These are phyloP conservation scores for Alliaria petiolata DNA, from an alignment of 345 rosid genomes.

Conservation along the genomic window DNA sequence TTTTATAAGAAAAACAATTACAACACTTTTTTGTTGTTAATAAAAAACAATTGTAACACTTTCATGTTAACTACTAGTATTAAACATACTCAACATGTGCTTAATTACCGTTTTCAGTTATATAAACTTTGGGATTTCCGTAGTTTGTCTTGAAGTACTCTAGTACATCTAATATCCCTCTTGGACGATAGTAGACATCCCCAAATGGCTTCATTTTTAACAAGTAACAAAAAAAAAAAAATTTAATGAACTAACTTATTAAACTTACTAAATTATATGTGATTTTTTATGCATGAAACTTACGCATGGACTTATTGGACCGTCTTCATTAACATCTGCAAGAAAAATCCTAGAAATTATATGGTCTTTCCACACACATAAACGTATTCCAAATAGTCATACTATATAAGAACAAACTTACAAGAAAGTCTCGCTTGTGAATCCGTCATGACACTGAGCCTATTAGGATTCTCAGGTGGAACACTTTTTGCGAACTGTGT, in stretches of 20 bases:
- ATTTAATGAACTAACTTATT: not conserved
- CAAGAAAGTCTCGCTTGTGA: not conserved
- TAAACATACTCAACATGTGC: not conserved
- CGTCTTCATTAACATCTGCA: constrained; percentile 9
- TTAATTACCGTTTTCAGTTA: constrained; percentile 22
- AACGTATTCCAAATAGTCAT: not conserved
- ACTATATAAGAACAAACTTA: not conserved
- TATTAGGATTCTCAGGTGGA: not conserved
- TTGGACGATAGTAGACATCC: constrained; percentile 9
- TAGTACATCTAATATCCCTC: constrained; percentile 15
- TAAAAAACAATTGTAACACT: too few species aligned
- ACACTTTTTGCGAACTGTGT: constrained; percentile 11
- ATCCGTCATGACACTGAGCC: constrained; percentile 2
- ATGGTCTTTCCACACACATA: not conserved
- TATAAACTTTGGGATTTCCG: constrained; percentile 3
- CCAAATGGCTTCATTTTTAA: not conserved
- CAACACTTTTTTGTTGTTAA: not conserved
- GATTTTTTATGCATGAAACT: not conserved
- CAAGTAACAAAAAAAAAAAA: not conserved
- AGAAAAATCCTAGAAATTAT: not conserved
- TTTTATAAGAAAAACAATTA: not conserved
- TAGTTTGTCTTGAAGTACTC: constrained; percentile 4
- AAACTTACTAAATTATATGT: not conserved
- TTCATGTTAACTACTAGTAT: too few species aligned
- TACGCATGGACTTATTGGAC: constrained; percentile 14